phyloP scores from a whole-genome alignment of 2,329 filamentous ascomycete species.

The Scopulariopsis brevicaulis region DNA sequence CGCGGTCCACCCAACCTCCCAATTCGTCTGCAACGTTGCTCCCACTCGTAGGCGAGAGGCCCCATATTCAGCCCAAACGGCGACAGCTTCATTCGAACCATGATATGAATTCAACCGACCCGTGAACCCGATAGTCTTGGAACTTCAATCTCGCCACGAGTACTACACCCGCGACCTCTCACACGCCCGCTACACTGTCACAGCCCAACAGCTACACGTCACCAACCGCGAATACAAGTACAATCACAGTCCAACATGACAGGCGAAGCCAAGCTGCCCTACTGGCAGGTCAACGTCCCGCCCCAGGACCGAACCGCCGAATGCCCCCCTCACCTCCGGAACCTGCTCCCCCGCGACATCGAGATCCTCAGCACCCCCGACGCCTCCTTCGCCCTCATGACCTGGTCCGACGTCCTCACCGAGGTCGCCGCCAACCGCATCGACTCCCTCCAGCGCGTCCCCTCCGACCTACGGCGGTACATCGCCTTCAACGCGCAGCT shows the following conservation, averaged over 20 bases:
- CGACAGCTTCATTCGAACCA: no score
- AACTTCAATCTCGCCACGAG: no score
- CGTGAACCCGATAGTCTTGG: no score
- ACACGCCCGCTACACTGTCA: no score
- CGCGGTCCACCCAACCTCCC: no score
- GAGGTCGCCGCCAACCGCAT: conserved; percentile 57
- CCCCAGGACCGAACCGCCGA: conserved; percentile 44
- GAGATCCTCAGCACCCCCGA: conserved; percentile 62
- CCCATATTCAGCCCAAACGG: no score
- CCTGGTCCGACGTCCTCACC: conserved; percentile 58
- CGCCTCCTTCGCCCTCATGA: conserved; percentile 45
- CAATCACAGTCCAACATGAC: neutral
- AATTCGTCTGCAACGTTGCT: no score
- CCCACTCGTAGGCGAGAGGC: no score
- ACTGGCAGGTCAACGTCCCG: conserved; percentile 77
- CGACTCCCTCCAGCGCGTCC: conserved; percentile 64
- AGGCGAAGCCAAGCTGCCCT: conserved; percentile 33
- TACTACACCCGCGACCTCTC: no score
- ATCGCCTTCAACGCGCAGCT: conserved; percentile 56
- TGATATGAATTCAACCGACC: no score
- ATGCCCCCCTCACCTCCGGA: conserved; percentile 61
- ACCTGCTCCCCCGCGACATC: conserved; percentile 56
- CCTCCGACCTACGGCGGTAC: conserved; percentile 70
- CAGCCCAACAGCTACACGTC: no score
- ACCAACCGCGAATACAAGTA: no score